Evolutionary conservation across 2,329 filamentous ascomycete species (phyloP).

Genomic region (Beauveria sp.): DNA sequence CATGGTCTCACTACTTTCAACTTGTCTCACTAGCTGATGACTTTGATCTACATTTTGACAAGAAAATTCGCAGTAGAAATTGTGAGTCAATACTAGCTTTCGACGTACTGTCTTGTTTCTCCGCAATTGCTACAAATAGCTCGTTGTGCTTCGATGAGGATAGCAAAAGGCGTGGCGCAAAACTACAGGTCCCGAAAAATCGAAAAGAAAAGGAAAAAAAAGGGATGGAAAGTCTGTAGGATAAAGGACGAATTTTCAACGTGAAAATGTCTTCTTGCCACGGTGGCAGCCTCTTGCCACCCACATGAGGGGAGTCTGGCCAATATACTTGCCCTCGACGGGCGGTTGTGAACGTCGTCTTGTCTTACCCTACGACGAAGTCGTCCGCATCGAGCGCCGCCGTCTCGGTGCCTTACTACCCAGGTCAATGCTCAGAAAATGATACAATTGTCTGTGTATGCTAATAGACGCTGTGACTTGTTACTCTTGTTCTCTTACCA

Average conservation of each 20-base stretch:
- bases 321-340: slow-evolving; percentile 59
- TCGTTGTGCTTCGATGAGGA: too few species aligned
- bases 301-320: slow-evolving; percentile 23
- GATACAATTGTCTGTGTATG: slow-evolving; percentile 21
- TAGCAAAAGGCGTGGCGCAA: too few species aligned
- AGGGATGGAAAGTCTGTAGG: too few species aligned
- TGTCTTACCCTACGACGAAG: slow-evolving; percentile 88
- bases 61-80: background rate
- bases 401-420: slow-evolving; percentile 66
- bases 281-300: slow-evolving; percentile 72
- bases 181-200: too few species aligned
- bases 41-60: background rate
- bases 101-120: background rate
- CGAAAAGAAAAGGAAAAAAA: too few species aligned
- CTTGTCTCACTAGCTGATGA: background rate
- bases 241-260: too few species aligned
- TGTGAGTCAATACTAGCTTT: background rate
- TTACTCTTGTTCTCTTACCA: too few species aligned
- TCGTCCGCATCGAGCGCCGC: slow-evolving; percentile 66
- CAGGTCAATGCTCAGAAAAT: slow-evolving; percentile 73
- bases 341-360: slow-evolving; percentile 77
- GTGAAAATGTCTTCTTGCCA: background rate
- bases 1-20: background rate
- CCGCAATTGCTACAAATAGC: background rate
- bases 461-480: too few species aligned